Conservation (phyloP, 257 asterid genomes). For the Solanum phureja region DNA sequence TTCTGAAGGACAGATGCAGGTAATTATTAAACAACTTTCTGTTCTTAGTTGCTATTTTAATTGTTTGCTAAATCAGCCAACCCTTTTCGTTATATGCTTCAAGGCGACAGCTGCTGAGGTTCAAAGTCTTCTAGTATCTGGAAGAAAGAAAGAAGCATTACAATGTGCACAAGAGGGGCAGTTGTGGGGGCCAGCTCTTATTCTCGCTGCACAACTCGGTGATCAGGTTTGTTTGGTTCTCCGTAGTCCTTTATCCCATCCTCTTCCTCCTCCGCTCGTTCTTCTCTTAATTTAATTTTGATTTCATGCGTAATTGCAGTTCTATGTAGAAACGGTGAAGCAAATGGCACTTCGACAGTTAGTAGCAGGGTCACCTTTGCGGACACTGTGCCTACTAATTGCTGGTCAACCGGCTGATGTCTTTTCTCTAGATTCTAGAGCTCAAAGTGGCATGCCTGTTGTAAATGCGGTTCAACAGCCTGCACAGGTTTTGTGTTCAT, state of each 20-base stretch:
- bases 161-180: constrained; percentile 95
- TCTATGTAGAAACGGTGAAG: constrained; percentile 83
- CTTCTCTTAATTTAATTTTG: neutral
- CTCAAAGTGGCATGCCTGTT: constrained; percentile 36
- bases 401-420: constrained; percentile 96
- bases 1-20: constrained; percentile 86
- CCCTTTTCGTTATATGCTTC: neutral
- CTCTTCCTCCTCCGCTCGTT: neutral
- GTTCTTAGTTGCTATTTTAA: neutral
- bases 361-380: constrained; percentile 91
- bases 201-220: constrained; percentile 96
- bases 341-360: constrained; percentile 88
- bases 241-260: neutral
- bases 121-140: constrained; percentile 85
- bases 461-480: constrained; percentile 49
- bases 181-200: constrained; percentile 98
- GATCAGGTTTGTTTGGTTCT: constrained; percentile 45
- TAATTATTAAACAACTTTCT: constrained; percentile 6
- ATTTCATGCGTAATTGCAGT: constrained; percentile 30
- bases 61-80: neutral
- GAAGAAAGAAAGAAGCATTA: constrained; percentile 89
- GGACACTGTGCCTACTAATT: constrained; percentile 86
- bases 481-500: constrained; percentile 42
- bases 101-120: constrained; percentile 84
- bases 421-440: constrained; percentile 43